These are phyloP conservation scores for Gossypium trilobum DNA, from an alignment of 441 rosid species.

Conservation along the genomic window DNA sequence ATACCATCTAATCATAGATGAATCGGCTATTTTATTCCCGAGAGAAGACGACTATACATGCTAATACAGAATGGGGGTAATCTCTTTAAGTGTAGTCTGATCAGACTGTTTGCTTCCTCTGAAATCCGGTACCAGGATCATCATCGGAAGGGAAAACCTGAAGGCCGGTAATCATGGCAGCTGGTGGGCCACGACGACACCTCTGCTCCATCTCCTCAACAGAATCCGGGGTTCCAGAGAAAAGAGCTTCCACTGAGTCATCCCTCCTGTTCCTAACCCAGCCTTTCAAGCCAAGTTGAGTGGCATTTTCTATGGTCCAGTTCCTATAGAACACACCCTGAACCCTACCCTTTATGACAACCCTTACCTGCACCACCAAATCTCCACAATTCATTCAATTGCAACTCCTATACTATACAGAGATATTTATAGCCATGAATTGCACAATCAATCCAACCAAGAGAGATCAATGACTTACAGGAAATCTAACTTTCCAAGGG, in stretches of 20 bases:
- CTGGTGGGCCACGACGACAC: conserved; percentile 76
- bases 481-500: background rate
- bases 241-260: conserved; percentile 77
- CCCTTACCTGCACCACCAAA: conserved; percentile 47
- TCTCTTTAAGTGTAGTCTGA: background rate
- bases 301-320: conserved; percentile 75
- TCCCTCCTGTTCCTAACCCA: conserved; percentile 86
- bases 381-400: background rate
- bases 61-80: background rate
- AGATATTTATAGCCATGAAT: background rate
- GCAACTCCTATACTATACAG: background rate
- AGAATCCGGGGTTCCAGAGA: conserved; percentile 50
- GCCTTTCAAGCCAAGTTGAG: conserved; percentile 59
- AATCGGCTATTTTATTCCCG: background rate
- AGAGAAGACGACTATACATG: conserved; percentile 6
- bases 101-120: conserved; percentile 55
- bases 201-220: conserved; percentile 75
- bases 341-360: conserved; percentile 68
- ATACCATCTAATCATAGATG: background rate
- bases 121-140: conserved; percentile 55
- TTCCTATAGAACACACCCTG: conserved; percentile 84
- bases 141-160: conserved; percentile 60
- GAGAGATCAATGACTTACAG: background rate
- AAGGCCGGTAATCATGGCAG: conserved; percentile 59
- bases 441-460: background rate